Conservation (phyloP, 1,139 yeast species). For the Suhomyces panamericanus region DNA sequence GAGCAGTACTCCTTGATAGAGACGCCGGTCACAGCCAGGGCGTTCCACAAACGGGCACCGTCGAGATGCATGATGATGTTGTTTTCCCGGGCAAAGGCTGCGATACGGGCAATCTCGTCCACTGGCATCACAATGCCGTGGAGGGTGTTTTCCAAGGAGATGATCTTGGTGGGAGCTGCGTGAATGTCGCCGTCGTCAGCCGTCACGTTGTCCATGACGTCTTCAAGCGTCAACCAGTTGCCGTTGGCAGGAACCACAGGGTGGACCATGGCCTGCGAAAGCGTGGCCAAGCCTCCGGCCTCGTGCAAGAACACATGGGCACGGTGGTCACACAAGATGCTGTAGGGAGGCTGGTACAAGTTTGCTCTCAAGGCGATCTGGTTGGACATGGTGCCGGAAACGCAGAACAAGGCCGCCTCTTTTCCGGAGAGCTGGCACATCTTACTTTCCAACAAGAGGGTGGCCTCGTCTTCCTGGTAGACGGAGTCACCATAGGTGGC, state of each 20-base stretch:
- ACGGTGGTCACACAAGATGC: slow-evolving; percentile 42
- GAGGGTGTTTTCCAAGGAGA: slow-evolving; percentile 47
- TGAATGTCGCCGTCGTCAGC: slow-evolving; percentile 52
- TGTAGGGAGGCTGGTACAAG: slow-evolving; percentile 47
- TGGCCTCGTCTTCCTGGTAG: slow-evolving; percentile 43
- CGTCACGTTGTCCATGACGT: slow-evolving; percentile 38
- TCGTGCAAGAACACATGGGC: slow-evolving; percentile 43
- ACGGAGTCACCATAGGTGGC: slow-evolving; percentile 42
- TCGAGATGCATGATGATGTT: slow-evolving; percentile 43
- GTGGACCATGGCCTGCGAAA: slow-evolving; percentile 48
- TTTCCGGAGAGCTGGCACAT: slow-evolving; percentile 43
- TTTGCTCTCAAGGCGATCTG: slow-evolving; percentile 45
- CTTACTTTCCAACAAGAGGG: slow-evolving; percentile 35
- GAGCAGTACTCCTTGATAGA: slow-evolving; percentile 40
- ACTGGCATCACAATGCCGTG: slow-evolving; percentile 48
- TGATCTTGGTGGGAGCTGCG: slow-evolving; percentile 48
- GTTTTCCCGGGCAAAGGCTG: slow-evolving; percentile 37
- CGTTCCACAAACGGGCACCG: slow-evolving; percentile 52
- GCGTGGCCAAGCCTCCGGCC: slow-evolving; percentile 48
- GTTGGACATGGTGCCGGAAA: slow-evolving; percentile 48
- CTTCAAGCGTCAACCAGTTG: slow-evolving; percentile 39
- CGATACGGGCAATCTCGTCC: slow-evolving; percentile 41
- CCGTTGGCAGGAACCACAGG: slow-evolving; percentile 43
- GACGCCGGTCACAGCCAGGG: slow-evolving; percentile 43
- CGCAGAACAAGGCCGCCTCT: slow-evolving; percentile 45